phyloP scores from a whole-genome alignment of 1,139 yeast genomes.

The Yamadazyma kanchanaburiensis region DNA sequence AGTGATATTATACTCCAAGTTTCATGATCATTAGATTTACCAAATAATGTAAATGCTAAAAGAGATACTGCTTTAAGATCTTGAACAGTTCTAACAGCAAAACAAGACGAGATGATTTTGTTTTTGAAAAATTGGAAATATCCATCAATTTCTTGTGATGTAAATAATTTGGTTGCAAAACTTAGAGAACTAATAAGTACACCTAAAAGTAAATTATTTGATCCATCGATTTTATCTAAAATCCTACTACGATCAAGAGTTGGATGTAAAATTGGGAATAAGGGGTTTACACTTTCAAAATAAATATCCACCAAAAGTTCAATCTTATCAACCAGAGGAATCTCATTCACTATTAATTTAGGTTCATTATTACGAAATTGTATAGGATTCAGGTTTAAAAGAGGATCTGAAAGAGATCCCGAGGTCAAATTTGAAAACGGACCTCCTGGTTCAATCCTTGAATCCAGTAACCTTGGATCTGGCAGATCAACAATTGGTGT shows the following conservation, averaged over 20 bases:
- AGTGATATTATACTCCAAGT: constrained; percentile 23
- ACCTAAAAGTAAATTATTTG: constrained; percentile 10
- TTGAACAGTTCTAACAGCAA: constrained; percentile 17
- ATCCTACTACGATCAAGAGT: constrained; percentile 6
- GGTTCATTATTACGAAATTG: not conserved
- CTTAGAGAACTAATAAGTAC: constrained; percentile 9
- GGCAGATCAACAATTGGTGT: not conserved
- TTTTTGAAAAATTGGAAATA: constrained; percentile 10
- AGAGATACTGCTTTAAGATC: constrained; percentile 23
- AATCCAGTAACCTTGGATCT: too few relatives aligned
- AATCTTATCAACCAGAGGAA: constrained; percentile 10
- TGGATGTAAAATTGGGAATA: constrained; percentile 15
- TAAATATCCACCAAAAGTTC: constrained; percentile 11
- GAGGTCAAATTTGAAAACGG: not conserved
- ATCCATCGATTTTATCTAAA: constrained; percentile 5
- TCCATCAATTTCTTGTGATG: constrained; percentile 5
- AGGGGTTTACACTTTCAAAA: constrained; percentile 13
- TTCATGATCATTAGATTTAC: constrained; percentile 22
- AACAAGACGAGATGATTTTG: constrained; percentile 18
- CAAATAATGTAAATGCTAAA: constrained; percentile 22
- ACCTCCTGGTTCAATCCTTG: not conserved
- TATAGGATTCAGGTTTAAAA: too few relatives aligned
- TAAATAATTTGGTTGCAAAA: constrained; percentile 5
- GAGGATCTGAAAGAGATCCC: not conserved
- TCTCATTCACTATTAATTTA: constrained; percentile 1